Conservation (phyloP, 768 basidiomycete species). For the Cystobasidiopsis lactophilus region DNA sequence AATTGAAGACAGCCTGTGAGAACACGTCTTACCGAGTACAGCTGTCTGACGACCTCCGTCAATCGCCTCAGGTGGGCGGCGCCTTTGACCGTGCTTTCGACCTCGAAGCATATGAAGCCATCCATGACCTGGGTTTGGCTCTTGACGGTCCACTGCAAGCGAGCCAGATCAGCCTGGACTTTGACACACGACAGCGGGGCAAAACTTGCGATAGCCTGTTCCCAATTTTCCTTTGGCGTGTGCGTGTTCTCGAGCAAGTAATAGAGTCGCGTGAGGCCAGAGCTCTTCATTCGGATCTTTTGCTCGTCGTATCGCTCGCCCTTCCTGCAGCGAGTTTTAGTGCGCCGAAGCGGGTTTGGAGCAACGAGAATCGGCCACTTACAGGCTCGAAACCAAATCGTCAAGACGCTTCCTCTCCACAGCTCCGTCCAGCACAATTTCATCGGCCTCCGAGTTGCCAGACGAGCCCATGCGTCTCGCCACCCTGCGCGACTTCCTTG, state of each 20-base stretch:
- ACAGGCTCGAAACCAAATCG: not conserved
- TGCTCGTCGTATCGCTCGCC: not conserved
- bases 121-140: not conserved
- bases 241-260: conserved; percentile 1
- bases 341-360: too few relatives aligned
- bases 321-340: too few relatives aligned
- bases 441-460: not conserved
- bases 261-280: not conserved
- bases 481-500: too few relatives aligned
- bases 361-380: too few relatives aligned
- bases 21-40: not conserved
- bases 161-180: too few relatives aligned
- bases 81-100: not conserved
- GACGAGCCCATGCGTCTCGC: not conserved
- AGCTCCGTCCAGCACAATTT: not conserved
- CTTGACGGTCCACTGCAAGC: not conserved
- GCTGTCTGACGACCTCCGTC: not conserved
- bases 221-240: not conserved
- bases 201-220: not conserved
- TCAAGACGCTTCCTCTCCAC: not conserved
- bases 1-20: not conserved
- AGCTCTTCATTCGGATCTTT: not conserved
- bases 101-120: not conserved
- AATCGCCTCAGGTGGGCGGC: not conserved
- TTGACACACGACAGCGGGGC: too few relatives aligned